These are phyloP conservation scores for Xylaria grammica DNA, from an alignment of 495 filamentous ascomycete genomes.

Conservation along the genomic window DNA sequence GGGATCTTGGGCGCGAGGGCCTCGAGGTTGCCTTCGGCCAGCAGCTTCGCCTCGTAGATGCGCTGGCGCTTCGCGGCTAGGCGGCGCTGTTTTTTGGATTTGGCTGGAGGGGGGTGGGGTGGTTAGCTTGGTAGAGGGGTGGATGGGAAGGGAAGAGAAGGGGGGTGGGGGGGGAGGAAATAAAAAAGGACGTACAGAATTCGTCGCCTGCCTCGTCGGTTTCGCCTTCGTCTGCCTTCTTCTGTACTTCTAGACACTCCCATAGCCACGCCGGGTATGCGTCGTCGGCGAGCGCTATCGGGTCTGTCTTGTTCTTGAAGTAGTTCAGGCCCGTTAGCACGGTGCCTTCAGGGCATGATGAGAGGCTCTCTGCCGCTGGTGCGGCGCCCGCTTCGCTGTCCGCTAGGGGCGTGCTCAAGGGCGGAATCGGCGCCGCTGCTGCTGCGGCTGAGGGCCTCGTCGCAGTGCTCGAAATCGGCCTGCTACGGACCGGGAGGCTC, in stretches of 20 bases:
- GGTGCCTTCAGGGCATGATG: conserved; percentile 69
- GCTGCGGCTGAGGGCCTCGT: conserved; percentile 35
- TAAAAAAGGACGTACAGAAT: conserved; percentile 67
- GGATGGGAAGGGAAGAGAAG: not conserved
- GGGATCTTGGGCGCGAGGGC: conserved; percentile 75
- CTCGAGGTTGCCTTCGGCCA: conserved; percentile 67
- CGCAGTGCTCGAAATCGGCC: conserved; percentile 40
- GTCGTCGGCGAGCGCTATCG: conserved; percentile 75
- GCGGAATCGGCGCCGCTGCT: conserved; percentile 29
- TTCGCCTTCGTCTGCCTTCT: conserved; percentile 43
- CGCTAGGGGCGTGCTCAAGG: conserved; percentile 26
- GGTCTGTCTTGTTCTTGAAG: conserved; percentile 73
- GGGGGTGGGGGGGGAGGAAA: not conserved
- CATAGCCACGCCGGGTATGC: conserved; percentile 96
- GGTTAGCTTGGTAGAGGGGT: conserved; percentile 3
- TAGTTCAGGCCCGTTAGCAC: conserved; percentile 82
- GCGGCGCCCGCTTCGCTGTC: conserved; percentile 17
- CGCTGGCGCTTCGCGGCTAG: conserved; percentile 70
- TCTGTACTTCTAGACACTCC: conserved; percentile 67
- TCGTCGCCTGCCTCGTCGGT: conserved; percentile 61
- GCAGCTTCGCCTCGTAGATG: conserved; percentile 64
- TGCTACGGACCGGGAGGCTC: conserved; percentile 19
- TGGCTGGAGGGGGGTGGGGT: conserved; percentile 56
- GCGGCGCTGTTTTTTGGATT: conserved; percentile 77
- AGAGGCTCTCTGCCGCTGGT: conserved; percentile 34